phyloP scores from a whole-genome alignment of 257 asterid species.

The Rehmannia glutinosa region DNA sequence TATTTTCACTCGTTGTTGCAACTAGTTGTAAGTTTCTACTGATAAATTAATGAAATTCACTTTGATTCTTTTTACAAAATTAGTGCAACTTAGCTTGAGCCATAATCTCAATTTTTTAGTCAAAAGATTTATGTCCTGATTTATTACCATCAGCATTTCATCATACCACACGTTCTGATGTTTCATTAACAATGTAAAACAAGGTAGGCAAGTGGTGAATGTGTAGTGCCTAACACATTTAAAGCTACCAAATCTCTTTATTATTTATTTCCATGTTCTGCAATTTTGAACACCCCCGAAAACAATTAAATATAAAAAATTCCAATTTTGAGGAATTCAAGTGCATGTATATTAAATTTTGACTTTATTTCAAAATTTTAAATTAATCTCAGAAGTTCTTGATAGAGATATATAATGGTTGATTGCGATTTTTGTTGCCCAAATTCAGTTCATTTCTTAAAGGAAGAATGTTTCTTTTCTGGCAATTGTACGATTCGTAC shows the following conservation, averaged over 20 bases:
- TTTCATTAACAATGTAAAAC: slow-evolving; percentile 4
- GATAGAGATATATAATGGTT: too few species aligned
- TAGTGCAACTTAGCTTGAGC: too few species aligned
- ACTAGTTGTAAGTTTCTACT: too few species aligned
- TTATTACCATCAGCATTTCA: not conserved
- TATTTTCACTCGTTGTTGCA: too few species aligned
- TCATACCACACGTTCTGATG: slow-evolving; percentile 10
- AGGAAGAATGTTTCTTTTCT: too few species aligned
- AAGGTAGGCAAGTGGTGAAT: slow-evolving; percentile 17
- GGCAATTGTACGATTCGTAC: not conserved
- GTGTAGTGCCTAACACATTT: slow-evolving; percentile 6
- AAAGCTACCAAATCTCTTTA: slow-evolving; percentile 1
- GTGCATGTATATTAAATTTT: not conserved
- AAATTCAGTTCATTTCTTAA: slow-evolving; percentile 12
- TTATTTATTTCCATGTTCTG: not conserved
- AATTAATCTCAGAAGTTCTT: not conserved
- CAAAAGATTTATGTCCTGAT: not conserved
- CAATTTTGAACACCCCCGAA: not conserved
- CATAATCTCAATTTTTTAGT: too few species aligned
- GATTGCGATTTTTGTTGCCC: not conserved
- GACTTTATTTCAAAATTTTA: not conserved
- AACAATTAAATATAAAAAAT: too few species aligned
- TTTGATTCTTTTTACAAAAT: too few species aligned
- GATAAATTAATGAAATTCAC: too few species aligned
- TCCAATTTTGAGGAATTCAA: not conserved